Percentiles rank a stretch among this genome's conserved stretches.
phyloP scores from a whole-genome alignment of 2,329 filamentous ascomycete species.

The Pestalotiopsis sp. region DNA sequence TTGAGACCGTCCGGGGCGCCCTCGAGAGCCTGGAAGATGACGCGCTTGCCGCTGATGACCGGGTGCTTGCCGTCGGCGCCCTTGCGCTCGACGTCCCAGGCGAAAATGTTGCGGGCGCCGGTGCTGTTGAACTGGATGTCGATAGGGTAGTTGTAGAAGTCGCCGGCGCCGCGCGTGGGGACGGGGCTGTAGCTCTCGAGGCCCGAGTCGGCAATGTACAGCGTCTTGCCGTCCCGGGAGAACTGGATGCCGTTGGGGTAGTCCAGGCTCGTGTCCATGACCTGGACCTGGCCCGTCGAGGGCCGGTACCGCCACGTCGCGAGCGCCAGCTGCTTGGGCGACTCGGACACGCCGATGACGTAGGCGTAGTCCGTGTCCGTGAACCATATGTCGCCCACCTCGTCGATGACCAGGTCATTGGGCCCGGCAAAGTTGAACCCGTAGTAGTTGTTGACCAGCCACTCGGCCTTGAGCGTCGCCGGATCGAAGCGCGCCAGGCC shows the following conservation, averaged over 20 bases:
- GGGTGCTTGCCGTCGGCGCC: constrained; percentile 27
- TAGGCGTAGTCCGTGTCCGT: constrained; percentile 17
- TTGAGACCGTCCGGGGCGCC: constrained; percentile 45
- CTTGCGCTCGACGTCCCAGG: constrained; percentile 36
- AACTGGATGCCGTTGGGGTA: constrained; percentile 46
- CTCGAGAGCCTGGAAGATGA: constrained; percentile 39
- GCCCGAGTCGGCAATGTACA: constrained; percentile 44
- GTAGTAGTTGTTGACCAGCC: constrained; percentile 34
- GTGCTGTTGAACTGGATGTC: constrained; percentile 35
- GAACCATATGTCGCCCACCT: constrained; percentile 27
- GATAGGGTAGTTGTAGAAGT: constrained; percentile 39
- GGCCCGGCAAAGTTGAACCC: constrained; percentile 39
- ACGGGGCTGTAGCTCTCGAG: constrained; percentile 24
- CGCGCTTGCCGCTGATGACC: constrained; percentile 34
- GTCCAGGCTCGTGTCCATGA: constrained; percentile 39
- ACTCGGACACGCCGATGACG: constrained; percentile 22
- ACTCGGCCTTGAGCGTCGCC: constrained; percentile 23
- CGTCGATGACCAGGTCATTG: constrained; percentile 39
- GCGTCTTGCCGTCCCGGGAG: constrained; percentile 37
- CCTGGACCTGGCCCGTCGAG: constrained; percentile 31
- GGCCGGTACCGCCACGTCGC: constrained; percentile 42
- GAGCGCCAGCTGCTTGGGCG: constrained; percentile 29
- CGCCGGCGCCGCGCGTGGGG: constrained; percentile 24
- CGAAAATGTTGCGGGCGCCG: constrained; percentile 36
- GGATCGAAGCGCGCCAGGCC: neutral